Evolutionary conservation across 2,329 filamentous ascomycete species (phyloP).

Genomic region (Thielaviopsis ethacetica): DNA sequence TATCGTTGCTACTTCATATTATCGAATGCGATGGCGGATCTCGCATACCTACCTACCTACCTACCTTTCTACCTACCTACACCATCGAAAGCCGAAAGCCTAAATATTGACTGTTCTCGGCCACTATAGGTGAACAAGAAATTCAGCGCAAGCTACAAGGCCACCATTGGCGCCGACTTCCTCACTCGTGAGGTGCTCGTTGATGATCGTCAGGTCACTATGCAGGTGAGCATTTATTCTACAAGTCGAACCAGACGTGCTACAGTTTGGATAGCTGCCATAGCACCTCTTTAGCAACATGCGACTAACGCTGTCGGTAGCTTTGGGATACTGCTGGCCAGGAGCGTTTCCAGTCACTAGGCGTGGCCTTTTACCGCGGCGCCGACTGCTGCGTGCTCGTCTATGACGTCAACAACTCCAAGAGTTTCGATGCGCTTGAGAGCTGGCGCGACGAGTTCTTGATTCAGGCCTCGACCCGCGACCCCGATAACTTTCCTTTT

Average conservation of each 20-base stretch:
- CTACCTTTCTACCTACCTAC: too few relatives aligned
- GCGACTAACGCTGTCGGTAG: conserved; percentile 27
- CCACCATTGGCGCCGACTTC: conserved; percentile 96
- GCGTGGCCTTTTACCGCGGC: conserved; percentile 92
- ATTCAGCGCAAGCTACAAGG: conserved; percentile 99
- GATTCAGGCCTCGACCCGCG: conserved; percentile 89
- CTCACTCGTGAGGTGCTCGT: conserved; percentile 95
- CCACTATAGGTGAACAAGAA: conserved; percentile 91
- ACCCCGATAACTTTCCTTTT: conserved; percentile 95
- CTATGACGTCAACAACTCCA: conserved; percentile 97
- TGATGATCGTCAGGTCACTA: conserved; percentile 91
- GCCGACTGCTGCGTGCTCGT: conserved; percentile 97
- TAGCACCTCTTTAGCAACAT: background rate
- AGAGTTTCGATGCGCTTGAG: conserved; percentile 96
- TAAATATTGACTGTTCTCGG: background rate
- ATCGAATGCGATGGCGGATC: too few relatives aligned
- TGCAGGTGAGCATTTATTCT: conserved; percentile 50
- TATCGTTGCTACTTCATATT: too few relatives aligned
- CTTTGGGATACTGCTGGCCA: conserved; percentile 97
- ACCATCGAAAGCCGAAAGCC: background rate
- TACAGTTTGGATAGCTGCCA: background rate
- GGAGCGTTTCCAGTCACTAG: conserved; percentile 91
- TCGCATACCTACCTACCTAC: too few relatives aligned
- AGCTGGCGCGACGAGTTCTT: conserved; percentile 98
- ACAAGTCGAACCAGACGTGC: background rate